Evolutionary conservation across 441 rosid genomes (phyloP).

Genomic region (Euphorbia corollata): DNA sequence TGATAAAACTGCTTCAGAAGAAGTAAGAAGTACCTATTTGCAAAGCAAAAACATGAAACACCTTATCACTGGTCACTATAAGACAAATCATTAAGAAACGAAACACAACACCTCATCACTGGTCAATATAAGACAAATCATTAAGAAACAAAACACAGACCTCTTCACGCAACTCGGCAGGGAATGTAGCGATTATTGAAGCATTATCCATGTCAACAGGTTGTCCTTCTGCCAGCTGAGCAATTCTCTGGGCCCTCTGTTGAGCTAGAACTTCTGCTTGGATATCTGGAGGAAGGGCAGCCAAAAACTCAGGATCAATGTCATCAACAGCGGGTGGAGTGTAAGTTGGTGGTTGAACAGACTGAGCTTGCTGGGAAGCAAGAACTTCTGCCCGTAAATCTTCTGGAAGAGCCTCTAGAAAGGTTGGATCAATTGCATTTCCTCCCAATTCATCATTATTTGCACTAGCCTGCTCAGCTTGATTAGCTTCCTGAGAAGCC

Average conservation of each 20-base stretch:
- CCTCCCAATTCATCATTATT: constrained; percentile 49
- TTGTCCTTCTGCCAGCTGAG: constrained; percentile 87
- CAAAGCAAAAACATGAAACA: constrained; percentile 19
- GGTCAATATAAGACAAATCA: constrained; percentile 14
- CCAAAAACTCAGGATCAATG: constrained; percentile 96
- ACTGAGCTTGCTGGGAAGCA: constrained; percentile 94
- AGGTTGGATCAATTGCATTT: constrained; percentile 91
- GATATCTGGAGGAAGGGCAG: constrained; percentile 97
- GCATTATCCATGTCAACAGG: constrained; percentile 99
- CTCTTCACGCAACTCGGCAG: constrained; percentile 98
- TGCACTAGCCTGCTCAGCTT: constrained; percentile 36
- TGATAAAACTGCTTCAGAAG: constrained; percentile 91
- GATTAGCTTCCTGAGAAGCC: constrained; percentile 46
- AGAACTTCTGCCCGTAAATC: constrained; percentile 92
- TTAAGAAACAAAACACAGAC: constrained; percentile 35
- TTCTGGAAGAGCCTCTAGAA: constrained; percentile 94
- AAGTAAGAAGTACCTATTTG: constrained; percentile 82
- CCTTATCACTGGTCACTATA: constrained; percentile 20
- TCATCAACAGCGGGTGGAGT: constrained; percentile 84
- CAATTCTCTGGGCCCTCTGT: constrained; percentile 87
- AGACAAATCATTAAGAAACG: constrained; percentile 16
- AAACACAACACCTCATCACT: constrained; percentile 21
- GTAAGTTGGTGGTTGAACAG: constrained; percentile 81
- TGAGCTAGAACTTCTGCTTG: constrained; percentile 99
- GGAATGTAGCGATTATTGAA: constrained; percentile 96